Evolutionary conservation across 202 grass and related monocot species (phyloP).

Genomic region (Panicum virgatum): DNA sequence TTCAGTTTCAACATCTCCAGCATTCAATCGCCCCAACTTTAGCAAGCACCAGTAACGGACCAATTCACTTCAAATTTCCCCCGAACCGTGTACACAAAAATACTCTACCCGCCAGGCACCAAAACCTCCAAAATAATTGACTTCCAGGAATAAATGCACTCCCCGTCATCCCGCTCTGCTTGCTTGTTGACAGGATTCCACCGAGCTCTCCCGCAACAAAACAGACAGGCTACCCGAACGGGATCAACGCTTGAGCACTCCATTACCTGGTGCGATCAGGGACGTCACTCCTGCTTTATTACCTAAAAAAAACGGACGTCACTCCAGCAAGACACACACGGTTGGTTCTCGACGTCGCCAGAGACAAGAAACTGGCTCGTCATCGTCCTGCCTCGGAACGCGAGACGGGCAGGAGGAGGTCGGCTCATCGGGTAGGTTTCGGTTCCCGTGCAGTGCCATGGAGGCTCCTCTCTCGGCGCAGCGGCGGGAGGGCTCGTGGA

Average conservation of each 20-base stretch:
- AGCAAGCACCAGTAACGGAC: background rate
- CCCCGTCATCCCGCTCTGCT: background rate
- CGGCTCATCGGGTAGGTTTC: background rate
- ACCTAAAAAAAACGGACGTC: too few species aligned
- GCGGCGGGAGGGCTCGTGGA: background rate
- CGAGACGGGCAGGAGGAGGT: background rate
- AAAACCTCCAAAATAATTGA: background rate
- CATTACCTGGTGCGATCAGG: background rate
- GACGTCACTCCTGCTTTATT: background rate
- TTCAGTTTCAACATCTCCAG: background rate
- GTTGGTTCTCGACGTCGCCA: background rate
- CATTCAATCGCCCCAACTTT: background rate
- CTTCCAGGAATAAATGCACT: slow-evolving; percentile 22
- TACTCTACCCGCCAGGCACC: background rate
- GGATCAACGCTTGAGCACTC: background rate
- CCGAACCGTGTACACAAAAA: too few species aligned
- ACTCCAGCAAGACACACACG: background rate
- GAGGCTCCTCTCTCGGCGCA: slow-evolving; percentile 11
- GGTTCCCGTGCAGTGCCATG: background rate
- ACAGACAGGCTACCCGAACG: background rate
- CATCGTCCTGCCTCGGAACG: background rate
- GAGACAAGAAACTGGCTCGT: background rate
- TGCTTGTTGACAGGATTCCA: background rate
- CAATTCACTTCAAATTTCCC: background rate
- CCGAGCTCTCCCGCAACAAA: background rate